Base-by-base conservation (phyloP, 371 early-diverging fungal genomes). In the Catenaria anguillulae region DNA sequence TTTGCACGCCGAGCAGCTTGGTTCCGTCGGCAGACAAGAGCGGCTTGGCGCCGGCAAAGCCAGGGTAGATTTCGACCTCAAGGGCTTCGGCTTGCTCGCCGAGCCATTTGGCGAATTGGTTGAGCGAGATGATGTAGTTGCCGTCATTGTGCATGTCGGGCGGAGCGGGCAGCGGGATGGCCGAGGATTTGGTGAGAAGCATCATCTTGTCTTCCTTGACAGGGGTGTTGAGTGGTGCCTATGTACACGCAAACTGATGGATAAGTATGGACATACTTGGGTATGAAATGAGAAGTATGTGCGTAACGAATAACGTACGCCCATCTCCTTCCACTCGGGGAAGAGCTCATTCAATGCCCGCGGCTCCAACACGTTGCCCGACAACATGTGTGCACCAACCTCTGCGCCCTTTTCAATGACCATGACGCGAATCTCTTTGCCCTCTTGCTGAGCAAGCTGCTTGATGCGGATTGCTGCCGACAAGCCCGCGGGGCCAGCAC, bases 311-410 rank as follows among this genome's bases (percentile, higher is more conserved):
- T n/a, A n/a, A n/a, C n/a, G n/a, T n/a, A n/a, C 90, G 15, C 92
- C 93, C 65, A 78, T 85, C 63, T 92, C 95, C 72, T 90, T 90
- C 97, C 97, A 97, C 70, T 96, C 90, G 26, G 98, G 98, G 48
- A 97, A 87, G 64, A 97, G 77, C 72, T 97, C 96, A 64, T 93
- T 75, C 66, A 97, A 70, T 0, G 98, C 92, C 24, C 88, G 80
- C 1, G 95, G 86, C 67, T 97, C 98, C 40, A 97, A 68, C 36
- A 97, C 96, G 35, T 93, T 93, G 29, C 98, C 98, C 54, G 92
- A 92, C 24, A 97, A 72, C 23, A 84, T 97, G 73, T 97, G 98
- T 31, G 91, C 87, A 80, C 90, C 98, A 21, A 97, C 76, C 72
- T 96, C 94, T 45, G 86, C 83, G 29, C 88, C 98, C 81, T 97